Conservation (phyloP, 257 asterid species). For the Striga asiatica region DNA sequence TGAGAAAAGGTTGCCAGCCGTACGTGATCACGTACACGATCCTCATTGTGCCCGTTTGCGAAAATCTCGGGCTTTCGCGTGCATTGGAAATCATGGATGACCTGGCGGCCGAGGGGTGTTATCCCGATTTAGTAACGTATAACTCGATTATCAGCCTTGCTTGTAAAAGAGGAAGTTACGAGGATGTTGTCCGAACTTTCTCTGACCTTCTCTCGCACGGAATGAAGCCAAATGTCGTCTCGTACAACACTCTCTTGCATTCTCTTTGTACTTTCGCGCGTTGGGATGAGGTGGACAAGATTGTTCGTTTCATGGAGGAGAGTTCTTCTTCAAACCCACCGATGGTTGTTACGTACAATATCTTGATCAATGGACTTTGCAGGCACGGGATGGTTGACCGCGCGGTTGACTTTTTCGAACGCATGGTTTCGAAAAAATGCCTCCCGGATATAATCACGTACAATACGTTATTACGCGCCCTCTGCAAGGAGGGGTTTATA, state of each 20-base stretch:
- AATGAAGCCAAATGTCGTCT: constrained; percentile 54
- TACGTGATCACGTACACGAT: constrained; percentile 56
- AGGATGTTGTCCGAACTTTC: constrained; percentile 39
- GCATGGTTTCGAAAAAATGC: constrained; percentile 42
- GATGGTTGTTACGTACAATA: constrained; percentile 57
- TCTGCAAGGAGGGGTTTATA: constrained; percentile 49
- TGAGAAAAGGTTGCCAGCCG: constrained; percentile 81
- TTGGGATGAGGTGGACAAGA: constrained; percentile 59
- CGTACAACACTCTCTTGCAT: constrained; percentile 77
- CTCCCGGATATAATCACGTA: constrained; percentile 65
- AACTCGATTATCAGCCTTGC: constrained; percentile 57
- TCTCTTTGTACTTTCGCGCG: constrained; percentile 45
- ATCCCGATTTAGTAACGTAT: constrained; percentile 76
- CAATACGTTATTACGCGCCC: constrained; percentile 65
- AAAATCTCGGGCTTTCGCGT: constrained; percentile 41
- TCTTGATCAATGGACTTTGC: constrained; percentile 65
- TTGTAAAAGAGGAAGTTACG: constrained; percentile 50
- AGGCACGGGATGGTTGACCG: constrained; percentile 59
- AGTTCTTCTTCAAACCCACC: constrained; percentile 52
- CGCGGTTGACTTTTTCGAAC: constrained; percentile 49
- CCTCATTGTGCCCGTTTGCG: constrained; percentile 54
- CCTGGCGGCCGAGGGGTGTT: constrained; percentile 67
- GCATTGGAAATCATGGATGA: constrained; percentile 77
- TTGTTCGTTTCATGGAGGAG: constrained; percentile 49
- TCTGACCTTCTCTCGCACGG: constrained; percentile 49